phyloP scores from a whole-genome alignment of 768 basidiomycete species.

The Lepiota brunneoincarnata region DNA sequence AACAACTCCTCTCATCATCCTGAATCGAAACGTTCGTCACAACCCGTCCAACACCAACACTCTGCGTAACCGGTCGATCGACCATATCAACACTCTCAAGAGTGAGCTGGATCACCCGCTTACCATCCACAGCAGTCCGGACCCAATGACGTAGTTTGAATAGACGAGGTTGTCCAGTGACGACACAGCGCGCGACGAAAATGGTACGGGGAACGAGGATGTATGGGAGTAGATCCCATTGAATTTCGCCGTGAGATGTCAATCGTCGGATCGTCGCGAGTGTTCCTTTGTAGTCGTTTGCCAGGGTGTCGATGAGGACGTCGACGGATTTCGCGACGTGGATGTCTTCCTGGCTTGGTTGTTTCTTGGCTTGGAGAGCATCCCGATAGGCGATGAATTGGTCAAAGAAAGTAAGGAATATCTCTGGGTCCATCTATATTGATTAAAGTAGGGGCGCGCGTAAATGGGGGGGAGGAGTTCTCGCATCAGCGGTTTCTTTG shows the following conservation, averaged over 20 bases:
- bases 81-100: constrained; percentile 53
- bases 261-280: constrained; percentile 45
- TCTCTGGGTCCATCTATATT: constrained; percentile 50
- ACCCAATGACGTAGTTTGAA: constrained; percentile 42
- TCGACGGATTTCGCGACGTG: constrained; percentile 44
- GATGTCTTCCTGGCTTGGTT: constrained; percentile 36
- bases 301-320: constrained; percentile 48
- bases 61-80: constrained; percentile 33
- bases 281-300: constrained; percentile 47
- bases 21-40: constrained; percentile 38
- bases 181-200: constrained; percentile 49
- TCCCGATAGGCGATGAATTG: constrained; percentile 43
- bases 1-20: constrained; percentile 44
- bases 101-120: constrained; percentile 39
- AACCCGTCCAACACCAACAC: constrained; percentile 38
- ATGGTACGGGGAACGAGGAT: constrained; percentile 53
- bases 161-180: constrained; percentile 50
- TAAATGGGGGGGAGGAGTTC: too few species aligned
- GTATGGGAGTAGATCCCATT: constrained; percentile 51
- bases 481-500: too few species aligned
- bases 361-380: constrained; percentile 32
- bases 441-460: not conserved
- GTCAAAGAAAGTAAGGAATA: constrained; percentile 52
- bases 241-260: constrained; percentile 53
- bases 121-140: constrained; percentile 32